These are phyloP conservation scores for Macadamia integrifolia DNA, from an alignment of 164 flowering plant genomes.

Conservation along the genomic window DNA sequence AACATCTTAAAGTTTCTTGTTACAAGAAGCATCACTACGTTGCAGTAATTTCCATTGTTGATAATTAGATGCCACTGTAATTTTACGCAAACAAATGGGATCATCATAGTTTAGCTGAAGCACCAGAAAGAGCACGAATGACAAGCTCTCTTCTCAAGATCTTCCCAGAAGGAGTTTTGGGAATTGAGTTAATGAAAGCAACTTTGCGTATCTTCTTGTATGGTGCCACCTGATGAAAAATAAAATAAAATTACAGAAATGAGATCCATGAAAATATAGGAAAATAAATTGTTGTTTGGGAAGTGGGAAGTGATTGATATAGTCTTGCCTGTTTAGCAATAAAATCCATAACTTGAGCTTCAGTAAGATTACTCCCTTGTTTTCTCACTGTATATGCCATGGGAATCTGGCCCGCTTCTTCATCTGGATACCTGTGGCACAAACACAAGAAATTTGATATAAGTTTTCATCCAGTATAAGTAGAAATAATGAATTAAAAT, in stretches of 20 bases:
- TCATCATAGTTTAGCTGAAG: conserved; percentile 34
- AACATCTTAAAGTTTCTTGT: too few relatives aligned
- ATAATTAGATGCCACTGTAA: too few relatives aligned
- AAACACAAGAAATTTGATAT: neutral
- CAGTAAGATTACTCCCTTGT: conserved; percentile 53
- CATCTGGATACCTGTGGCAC: conserved; percentile 74
- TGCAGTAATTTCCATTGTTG: too few relatives aligned
- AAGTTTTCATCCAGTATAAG: neutral
- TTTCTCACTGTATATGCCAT: conserved; percentile 84
- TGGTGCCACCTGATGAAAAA: conserved; percentile 66
- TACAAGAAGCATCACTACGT: too few relatives aligned
- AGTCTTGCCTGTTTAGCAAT: conserved; percentile 61
- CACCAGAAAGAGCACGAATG: conserved; percentile 26
- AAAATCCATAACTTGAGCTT: conserved; percentile 57
- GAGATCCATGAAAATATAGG: neutral
- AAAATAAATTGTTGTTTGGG: too few relatives aligned
- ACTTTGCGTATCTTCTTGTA: conserved; percentile 37
- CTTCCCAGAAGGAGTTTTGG: conserved; percentile 74
- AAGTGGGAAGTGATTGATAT: neutral
- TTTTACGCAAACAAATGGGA: neutral
- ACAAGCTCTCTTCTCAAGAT: conserved; percentile 65
- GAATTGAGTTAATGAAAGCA: conserved; percentile 44
- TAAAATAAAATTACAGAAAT: neutral
- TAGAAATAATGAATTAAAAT: too few relatives aligned
- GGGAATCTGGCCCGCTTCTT: conserved; percentile 91